Percentiles rank a stretch among this genome's conserved stretches.
Conservation (phyloP, 2,329 filamentous ascomycete genomes). For the Cercospora berteroae region DNA sequence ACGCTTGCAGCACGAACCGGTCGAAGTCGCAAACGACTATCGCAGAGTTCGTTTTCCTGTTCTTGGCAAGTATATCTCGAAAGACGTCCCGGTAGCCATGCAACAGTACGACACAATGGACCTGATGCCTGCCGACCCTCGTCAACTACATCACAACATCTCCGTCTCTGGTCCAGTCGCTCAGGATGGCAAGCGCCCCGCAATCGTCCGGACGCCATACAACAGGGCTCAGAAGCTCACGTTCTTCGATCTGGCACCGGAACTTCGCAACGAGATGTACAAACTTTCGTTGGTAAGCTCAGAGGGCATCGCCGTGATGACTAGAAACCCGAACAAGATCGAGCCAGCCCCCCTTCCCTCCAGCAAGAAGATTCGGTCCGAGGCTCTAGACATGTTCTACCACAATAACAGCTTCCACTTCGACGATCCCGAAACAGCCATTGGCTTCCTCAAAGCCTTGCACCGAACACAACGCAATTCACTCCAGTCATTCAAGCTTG, state of each 20-base stretch:
- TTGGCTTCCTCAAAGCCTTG: not conserved
- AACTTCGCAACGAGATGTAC: slow-evolving; percentile 22
- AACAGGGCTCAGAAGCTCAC: not conserved
- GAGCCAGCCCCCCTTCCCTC: slow-evolving; percentile 2
- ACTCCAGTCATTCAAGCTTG: not conserved
- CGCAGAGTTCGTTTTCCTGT: not conserved
- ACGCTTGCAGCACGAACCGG: not conserved
- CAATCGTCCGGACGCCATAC: not conserved
- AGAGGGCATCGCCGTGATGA: not conserved
- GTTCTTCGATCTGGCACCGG: slow-evolving; percentile 13
- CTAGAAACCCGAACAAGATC: not conserved
- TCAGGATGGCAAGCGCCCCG: not conserved
- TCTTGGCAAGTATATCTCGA: not conserved
- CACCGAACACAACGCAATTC: not conserved
- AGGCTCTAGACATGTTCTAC: slow-evolving; percentile 1
- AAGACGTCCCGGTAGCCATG: not conserved
- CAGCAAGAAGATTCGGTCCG: not conserved
- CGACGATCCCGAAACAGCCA: not conserved
- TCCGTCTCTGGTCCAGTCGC: not conserved
- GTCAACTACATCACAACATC: not conserved
- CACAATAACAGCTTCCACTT: slow-evolving; percentile 7
- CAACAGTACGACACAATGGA: not conserved
- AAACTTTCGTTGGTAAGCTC: not conserved
- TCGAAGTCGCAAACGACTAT: not conserved
- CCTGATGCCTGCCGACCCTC: not conserved